Percentiles rank a stretch among this genome's conserved stretches.
These are phyloP conservation scores for Ustilago bromivora DNA, from an alignment of 1,284 basidiomycete genomes.

Conservation along the genomic window DNA sequence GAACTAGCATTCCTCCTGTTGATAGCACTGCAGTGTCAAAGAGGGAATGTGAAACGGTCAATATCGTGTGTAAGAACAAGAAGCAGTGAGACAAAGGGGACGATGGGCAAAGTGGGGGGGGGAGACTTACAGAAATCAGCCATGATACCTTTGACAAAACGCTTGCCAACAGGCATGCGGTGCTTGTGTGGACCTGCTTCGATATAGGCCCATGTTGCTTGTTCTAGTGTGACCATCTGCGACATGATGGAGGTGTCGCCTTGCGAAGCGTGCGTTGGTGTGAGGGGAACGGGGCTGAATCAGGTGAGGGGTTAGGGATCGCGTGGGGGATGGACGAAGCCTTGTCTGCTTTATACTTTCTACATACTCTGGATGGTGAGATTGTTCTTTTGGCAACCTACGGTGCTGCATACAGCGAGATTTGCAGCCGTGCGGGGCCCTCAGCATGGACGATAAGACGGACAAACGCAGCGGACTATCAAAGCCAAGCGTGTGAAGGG, in stretches of 20 bases:
- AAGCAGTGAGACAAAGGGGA: not conserved
- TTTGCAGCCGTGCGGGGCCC: not conserved
- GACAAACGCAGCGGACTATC: not conserved
- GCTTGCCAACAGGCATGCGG: slow-evolving; percentile 42
- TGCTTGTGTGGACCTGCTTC: slow-evolving; percentile 55
- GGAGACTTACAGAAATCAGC: slow-evolving; percentile 50
- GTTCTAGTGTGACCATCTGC: slow-evolving; percentile 57
- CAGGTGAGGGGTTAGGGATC: slow-evolving; percentile 2
- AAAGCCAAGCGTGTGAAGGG: not conserved
- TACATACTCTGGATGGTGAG: no score
- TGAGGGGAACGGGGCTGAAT: not conserved
- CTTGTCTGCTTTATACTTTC: not conserved
- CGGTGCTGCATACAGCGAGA: not conserved
- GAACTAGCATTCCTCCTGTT: slow-evolving; percentile 56
- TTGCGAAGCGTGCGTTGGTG: not conserved
- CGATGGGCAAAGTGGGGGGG: not conserved
- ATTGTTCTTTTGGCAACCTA: no score
- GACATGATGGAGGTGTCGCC: slow-evolving; percentile 41
- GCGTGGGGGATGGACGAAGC: no score
- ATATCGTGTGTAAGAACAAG: not conserved
- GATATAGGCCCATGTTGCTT: slow-evolving; percentile 62
- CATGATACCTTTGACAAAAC: slow-evolving; percentile 56
- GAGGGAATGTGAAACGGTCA: no score
- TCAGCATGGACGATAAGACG: not conserved
- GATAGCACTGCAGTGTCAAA: slow-evolving; percentile 38